Conservation (phyloP, 495 filamentous ascomycete species). For the Podospora appendiculata region DNA sequence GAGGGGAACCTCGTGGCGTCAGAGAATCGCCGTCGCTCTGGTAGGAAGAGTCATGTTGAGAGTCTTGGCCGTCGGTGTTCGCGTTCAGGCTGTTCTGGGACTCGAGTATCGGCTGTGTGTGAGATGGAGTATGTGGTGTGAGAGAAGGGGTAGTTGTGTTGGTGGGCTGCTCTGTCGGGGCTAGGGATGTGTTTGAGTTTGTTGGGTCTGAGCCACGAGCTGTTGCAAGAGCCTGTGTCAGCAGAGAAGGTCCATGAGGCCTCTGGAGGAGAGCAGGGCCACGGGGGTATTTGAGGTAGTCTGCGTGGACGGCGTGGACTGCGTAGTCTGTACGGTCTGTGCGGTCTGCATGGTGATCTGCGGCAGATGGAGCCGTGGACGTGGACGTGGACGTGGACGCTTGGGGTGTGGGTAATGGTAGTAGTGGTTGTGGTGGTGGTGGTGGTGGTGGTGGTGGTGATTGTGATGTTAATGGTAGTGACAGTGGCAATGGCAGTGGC, state of each 20-base stretch:
- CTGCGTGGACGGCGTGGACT: slow-evolving; percentile 17
- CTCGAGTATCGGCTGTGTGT: slow-evolving; percentile 5
- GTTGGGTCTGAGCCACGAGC: slow-evolving; percentile 34
- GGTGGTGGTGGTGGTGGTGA: too few relatives aligned
- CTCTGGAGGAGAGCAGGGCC: slow-evolving; percentile 31
- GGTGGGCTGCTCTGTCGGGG: not conserved
- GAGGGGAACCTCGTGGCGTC: slow-evolving; percentile 17
- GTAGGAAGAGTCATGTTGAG: slow-evolving; percentile 22
- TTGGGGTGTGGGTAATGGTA: not conserved
- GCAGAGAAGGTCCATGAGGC: slow-evolving; percentile 37
- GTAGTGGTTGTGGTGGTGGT: too few relatives aligned
- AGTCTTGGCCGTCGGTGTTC: slow-evolving; percentile 12
- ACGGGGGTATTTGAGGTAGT: slow-evolving; percentile 40
- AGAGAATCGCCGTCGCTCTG: slow-evolving; percentile 22
- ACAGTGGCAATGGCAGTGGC: not conserved
- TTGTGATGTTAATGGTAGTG: too few relatives aligned
- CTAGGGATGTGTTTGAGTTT: slow-evolving; percentile 17
- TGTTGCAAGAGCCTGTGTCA: slow-evolving; percentile 45
- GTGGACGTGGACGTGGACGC: not conserved
- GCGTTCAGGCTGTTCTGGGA: slow-evolving; percentile 5
- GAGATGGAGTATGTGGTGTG: slow-evolving; percentile 11
- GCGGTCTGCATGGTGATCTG: too few relatives aligned
- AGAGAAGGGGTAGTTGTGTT: slow-evolving; percentile 3
- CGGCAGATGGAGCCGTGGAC: not conserved
- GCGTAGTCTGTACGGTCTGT: not conserved